Base-by-base conservation (phyloP, 1,284 basidiomycete species). In the Ganoderma lucidum region DNA sequence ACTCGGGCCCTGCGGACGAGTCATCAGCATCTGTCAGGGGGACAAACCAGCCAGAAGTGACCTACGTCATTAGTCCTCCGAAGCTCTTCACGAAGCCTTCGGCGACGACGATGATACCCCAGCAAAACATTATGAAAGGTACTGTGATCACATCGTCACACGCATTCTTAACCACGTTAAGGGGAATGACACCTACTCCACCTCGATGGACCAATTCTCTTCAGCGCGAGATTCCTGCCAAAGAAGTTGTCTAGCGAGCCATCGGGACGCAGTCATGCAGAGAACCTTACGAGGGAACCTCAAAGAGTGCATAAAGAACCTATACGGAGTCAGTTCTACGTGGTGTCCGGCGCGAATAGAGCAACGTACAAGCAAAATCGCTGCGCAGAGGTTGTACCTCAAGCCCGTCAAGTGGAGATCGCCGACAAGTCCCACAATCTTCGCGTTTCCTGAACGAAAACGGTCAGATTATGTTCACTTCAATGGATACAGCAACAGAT, bases 401-500 rank as follows among this genome's bases (percentile, higher is more conserved):
- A 72, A 39, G 32, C 73, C 73, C 1, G 69, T 74, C 8, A 74
- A 44, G 28, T 68, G 64, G 15, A 74, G 56, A 35, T 72, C 73
- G 2, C 39, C 51, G 1, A 68, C 60, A 15, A 74, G 30, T 3
- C 73, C 73, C 8, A 71, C 73, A 15, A 74, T 69, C 68, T 74
- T 74, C 28, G 73, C 73, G 39, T 74, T 74, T 3, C 73, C 73
- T 74, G 53, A 8, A 37, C 9, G 30, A 12, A 9, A 9, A 37
- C 6, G 45, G 6, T 58, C 3, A 86, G 83, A 87, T 19, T 2
- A 15, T 12, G 14, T 6, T 28, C 6, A 2, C 12, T 2, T 30
- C 19, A 10, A 23, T 6, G 23, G 23, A 28, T 1, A 41, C 1
- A 15, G 12, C 0, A n/a, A 14, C 44, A 90, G 8, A 88, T 80